Percentiles rank a stretch among this genome's conserved stretches.
phyloP scores from a whole-genome alignment of 495 filamentous ascomycete species.

The Entonaema liquescens region DNA sequence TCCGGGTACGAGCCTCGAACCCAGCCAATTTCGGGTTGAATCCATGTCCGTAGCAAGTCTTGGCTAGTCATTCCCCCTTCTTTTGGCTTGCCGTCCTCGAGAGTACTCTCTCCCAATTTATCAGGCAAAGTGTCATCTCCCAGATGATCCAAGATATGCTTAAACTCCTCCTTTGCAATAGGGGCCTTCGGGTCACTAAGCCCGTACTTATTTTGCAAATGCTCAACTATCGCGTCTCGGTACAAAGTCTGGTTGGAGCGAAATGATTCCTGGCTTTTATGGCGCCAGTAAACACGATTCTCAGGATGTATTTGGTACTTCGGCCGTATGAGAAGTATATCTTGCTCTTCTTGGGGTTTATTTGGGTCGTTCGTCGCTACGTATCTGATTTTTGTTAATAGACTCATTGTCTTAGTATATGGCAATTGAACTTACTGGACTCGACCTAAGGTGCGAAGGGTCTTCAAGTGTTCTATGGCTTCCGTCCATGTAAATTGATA shows the following conservation, averaged over 20 bases:
- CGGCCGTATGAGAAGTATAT: conserved; percentile 23
- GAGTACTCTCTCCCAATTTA: background rate
- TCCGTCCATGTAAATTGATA: conserved; percentile 38
- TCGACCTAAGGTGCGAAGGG: conserved; percentile 19
- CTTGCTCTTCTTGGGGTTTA: background rate
- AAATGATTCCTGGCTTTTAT: conserved; percentile 1
- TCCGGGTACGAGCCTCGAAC: conserved; percentile 1
- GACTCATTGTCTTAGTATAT: background rate
- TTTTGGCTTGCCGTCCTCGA: background rate
- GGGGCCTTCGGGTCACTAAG: background rate
- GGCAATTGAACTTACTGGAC: conserved; percentile 35
- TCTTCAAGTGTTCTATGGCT: conserved; percentile 8
- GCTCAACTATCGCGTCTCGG: conserved; percentile 7
- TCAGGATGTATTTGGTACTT: conserved; percentile 39
- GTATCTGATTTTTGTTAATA: conserved; percentile 32
- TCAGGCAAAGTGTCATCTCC: background rate
- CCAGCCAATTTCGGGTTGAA: conserved; percentile 2
- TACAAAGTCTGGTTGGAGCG: background rate
- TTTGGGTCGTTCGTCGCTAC: background rate
- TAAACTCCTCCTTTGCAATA: background rate
- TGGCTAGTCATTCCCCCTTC: background rate
- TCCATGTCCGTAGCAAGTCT: background rate
- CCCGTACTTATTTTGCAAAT: conserved; percentile 23
- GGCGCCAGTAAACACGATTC: conserved; percentile 42
- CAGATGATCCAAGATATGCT: conserved; percentile 22